phyloP scores from a whole-genome alignment of 179 eudicot genomes.

The Kewa caespitosa region DNA sequence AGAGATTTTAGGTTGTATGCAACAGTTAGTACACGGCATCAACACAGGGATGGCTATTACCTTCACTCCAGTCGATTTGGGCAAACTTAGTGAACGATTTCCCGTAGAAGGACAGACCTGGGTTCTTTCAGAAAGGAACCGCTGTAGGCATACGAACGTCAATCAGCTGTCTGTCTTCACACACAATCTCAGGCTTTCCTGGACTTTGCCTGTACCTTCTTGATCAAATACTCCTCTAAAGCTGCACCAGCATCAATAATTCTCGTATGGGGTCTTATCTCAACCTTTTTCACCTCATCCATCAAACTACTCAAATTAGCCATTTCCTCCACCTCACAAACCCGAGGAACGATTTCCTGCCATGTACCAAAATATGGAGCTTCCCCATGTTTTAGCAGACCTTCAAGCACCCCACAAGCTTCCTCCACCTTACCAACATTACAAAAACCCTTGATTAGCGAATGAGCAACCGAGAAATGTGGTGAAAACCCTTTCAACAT shows the following conservation, averaged over 20 bases:
- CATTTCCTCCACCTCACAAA: conserved; percentile 54
- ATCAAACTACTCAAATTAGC: conserved; percentile 35
- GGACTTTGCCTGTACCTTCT: conserved; percentile 38
- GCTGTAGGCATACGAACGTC: not conserved
- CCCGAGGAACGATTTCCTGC: conserved; percentile 63
- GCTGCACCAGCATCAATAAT: conserved; percentile 66
- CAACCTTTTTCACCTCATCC: conserved; percentile 57
- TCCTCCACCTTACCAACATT: conserved; percentile 71
- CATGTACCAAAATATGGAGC: conserved; percentile 69
- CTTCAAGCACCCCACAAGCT: conserved; percentile 58
- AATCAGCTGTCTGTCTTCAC: not conserved
- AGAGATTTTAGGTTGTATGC: not conserved
- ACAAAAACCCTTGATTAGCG: conserved; percentile 63
- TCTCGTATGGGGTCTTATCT: conserved; percentile 56
- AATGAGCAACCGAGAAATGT: conserved; percentile 74
- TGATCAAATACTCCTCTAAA: conserved; percentile 62
- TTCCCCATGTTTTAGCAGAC: conserved; percentile 52
- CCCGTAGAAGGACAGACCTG: no score
- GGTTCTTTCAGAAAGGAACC: no score
- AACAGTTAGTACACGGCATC: not conserved
- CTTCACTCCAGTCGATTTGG: not conserved
- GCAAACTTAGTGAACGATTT: no score
- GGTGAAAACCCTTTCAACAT: conserved; percentile 69
- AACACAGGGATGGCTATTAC: not conserved
- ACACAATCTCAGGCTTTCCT: conserved; percentile 25